These are phyloP conservation scores for Kurtzmaniella quercitrusa DNA, from an alignment of 1,139 yeast genomes.

Conservation along the genomic window DNA sequence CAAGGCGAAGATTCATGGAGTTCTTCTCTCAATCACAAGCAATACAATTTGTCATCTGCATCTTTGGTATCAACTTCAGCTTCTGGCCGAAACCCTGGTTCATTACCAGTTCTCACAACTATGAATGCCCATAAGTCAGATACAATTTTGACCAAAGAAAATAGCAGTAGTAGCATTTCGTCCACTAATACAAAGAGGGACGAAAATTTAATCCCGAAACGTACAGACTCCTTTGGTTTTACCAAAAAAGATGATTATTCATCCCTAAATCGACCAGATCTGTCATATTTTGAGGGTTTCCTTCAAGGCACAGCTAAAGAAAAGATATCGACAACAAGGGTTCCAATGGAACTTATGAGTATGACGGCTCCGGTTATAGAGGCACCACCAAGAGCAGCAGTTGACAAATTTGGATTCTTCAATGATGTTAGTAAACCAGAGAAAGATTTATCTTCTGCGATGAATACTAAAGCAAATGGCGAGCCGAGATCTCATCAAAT, in stretches of 20 bases:
- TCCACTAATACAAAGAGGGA: neutral
- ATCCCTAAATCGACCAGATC: neutral
- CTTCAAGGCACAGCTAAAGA: neutral
- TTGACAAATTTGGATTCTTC: constrained; percentile 53
- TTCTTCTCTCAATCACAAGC: neutral
- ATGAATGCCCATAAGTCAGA: neutral
- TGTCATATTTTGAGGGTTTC: neutral
- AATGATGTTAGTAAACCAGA: constrained; percentile 14
- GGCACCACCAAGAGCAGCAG: constrained; percentile 24
- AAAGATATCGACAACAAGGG: constrained; percentile 11
- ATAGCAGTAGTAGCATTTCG: neutral
- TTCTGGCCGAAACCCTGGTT: neutral
- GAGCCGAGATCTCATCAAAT: neutral
- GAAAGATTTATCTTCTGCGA: neutral
- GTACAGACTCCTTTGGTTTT: constrained; percentile 12
- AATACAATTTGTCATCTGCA: neutral
- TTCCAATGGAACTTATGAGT: constrained; percentile 47
- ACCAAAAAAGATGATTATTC: constrained; percentile 5
- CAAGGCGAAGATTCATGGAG: neutral
- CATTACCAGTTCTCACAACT: neutral
- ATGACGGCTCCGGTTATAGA: constrained; percentile 22
- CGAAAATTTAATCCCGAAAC: neutral
- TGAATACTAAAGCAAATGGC: constrained; percentile 10
- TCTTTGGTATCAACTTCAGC: neutral
- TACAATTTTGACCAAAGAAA: neutral